phyloP scores from a whole-genome alignment of 805 yeast species.

The Nakazawaea laoshanensis region DNA sequence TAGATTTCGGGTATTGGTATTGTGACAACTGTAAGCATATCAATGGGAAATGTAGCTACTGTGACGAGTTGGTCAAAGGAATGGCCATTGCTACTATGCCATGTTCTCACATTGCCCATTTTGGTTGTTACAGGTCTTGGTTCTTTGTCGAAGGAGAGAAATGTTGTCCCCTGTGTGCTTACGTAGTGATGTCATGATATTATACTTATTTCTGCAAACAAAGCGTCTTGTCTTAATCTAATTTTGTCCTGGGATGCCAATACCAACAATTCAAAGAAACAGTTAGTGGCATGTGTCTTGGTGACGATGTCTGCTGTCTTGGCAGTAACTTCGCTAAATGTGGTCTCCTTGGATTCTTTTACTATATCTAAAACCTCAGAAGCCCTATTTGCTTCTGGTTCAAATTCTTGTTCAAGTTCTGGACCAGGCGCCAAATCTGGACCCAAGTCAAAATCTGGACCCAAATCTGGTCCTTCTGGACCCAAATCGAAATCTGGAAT shows the following conservation, averaged over 20 bases:
- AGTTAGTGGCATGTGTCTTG: slow-evolving; percentile 54
- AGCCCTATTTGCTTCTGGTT: not conserved
- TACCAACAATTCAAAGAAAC: slow-evolving; percentile 78
- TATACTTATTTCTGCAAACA: slow-evolving; percentile 51
- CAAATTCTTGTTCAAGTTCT: not conserved
- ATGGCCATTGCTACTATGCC: slow-evolving; percentile 47
- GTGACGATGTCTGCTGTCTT: slow-evolving; percentile 10
- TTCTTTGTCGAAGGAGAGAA: slow-evolving; percentile 51
- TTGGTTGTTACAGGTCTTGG: slow-evolving; percentile 75
- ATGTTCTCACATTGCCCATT: slow-evolving; percentile 89
- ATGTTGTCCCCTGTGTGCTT: slow-evolving; percentile 61
- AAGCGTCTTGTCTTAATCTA: slow-evolving; percentile 45
- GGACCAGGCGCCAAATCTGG: not conserved
- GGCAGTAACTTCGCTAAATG: slow-evolving; percentile 31
- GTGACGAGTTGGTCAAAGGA: slow-evolving; percentile 72
- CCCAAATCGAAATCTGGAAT: not conserved
- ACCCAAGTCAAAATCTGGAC: too few species aligned
- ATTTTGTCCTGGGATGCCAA: slow-evolving; percentile 73
- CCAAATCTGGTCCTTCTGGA: slow-evolving; percentile 5
- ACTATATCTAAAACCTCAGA: slow-evolving; percentile 12
- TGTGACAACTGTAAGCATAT: slow-evolving; percentile 62
- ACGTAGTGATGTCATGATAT: slow-evolving; percentile 3
- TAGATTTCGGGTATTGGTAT: slow-evolving; percentile 70
- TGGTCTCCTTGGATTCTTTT: slow-evolving; percentile 15
- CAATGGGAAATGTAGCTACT: slow-evolving; percentile 66